Evolutionary conservation across 495 filamentous ascomycete species (phyloP), one percentile per base, ranked within the genome.

Genomic region (Talaromyces thailandensis): DNA sequence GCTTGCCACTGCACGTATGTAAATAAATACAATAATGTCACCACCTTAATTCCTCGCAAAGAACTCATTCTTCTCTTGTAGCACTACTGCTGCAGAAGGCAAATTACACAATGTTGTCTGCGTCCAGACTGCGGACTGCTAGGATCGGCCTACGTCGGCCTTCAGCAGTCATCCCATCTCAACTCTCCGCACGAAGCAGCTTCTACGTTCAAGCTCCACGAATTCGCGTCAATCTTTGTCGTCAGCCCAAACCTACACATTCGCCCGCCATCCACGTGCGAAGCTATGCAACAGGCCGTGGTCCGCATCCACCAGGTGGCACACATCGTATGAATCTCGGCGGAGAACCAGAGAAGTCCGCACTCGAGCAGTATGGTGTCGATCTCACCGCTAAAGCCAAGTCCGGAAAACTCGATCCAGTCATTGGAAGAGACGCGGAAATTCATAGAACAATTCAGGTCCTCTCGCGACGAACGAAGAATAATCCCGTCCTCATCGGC

Each of bases 361-460:
- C 94, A 1, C 72, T 98, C 31, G 93, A 97, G 71, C 82, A 95
- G 72, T 98, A 86, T 70, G 94, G 94, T 60, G 79, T 95, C 60
- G 93, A 98, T 71, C 79, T 98, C 58, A 98, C 94, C 8, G 90
- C 85, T 6, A 85, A 82, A 67, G 94, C 94, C 28, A 91, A 81
- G 69, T 88, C 86, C 26, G 94, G 94, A 52, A 97, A 96, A 71
- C 81, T 98, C 6, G 94, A 98, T 67, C 94, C 94, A 1, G 92
- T 98, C 6, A 97, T 98, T 72, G 94, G 94, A 23, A 82, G 94
- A 70, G 92, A 96, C 66, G 80, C 84, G 7, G 92, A 96, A 74
- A 95, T 97, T 55, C 89, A 96, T 70, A 81, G 95, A 53, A 96
- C 93, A 4, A 96, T 98, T 32, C 94, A 98, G 67, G 84, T 98